Base-by-base conservation (phyloP, 2,329 filamentous ascomycete species). In the Colletotrichum viniferum region DNA sequence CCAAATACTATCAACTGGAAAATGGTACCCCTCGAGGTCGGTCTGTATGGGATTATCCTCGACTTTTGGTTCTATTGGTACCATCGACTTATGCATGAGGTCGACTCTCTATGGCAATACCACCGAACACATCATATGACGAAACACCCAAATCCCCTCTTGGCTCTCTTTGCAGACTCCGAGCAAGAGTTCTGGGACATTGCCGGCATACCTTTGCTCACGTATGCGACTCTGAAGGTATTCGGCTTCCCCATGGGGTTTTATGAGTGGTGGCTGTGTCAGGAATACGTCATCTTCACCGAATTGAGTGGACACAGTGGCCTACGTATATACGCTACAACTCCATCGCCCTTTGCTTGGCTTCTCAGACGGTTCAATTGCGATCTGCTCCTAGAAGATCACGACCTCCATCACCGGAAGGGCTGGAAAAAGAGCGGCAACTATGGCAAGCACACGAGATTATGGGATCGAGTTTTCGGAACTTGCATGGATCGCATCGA, bases 31-130 rank as follows among this genome's bases (percentile, higher is more conserved):
- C 32, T 87, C 7, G 83, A 87, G 48, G 79, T 85, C 7, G 83
- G 83, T 1, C 77, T 87, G 0, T 87, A 87, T 74, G 82, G 82
- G 5, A 81, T 87, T 65, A 79, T 87, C 10, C 81, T 87, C 7
- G 86, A 87, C 77, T 86, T 86, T 63, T 87, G 85, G 84, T 86
- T 86, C 78, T 86, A 86, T 78, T 81, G 83, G 81, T 86, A 86
- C 73, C 85, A 86, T 75, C 83, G 85, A 4, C 60, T 81, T 18
- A 86, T 86, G 83, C 86, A 87, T 73, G 85, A 87, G 68, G 64
- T 84, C 18, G 78, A 81, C 21, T 78, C 73, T 2, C 80, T 87
- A 14, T 87, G 86, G 86, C 82, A 85, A 60, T 87, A 82, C 74
- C 86, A 87, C 79, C 83, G 85, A 65, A 87, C 85, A 1, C 86